These are phyloP conservation scores for Basipetospora chlamydospora DNA, from an alignment of 2,329 filamentous ascomycete species.

Conservation along the genomic window DNA sequence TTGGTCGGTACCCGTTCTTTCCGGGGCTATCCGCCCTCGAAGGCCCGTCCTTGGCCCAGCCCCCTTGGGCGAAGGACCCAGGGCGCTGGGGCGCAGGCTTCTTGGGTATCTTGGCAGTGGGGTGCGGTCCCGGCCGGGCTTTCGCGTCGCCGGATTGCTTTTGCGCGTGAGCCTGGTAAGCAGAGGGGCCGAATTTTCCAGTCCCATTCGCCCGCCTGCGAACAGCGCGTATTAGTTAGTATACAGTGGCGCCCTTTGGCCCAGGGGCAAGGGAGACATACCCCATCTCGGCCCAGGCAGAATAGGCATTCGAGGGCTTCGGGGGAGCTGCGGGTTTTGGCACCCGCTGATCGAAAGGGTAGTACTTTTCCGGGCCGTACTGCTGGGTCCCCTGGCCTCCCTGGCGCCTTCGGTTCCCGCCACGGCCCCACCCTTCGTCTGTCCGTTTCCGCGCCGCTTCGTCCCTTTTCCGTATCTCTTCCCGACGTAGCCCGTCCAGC, in stretches of 20 bases:
- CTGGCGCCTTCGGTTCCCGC: background rate
- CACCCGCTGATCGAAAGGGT: conserved; percentile 1
- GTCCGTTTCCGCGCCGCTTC: conserved; percentile 15
- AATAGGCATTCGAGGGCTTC: conserved; percentile 1
- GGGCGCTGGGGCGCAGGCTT: conserved; percentile 1
- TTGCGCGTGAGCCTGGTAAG: conserved; percentile 1
- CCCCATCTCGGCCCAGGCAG: conserved; percentile 5
- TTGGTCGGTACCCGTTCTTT: conserved; percentile 33
- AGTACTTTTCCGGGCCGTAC: conserved; percentile 5
- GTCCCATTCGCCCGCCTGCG: conserved; percentile 1
- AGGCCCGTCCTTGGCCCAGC: conserved; percentile 2
- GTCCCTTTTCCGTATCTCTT: conserved; percentile 41
- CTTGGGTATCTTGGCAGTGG: conserved; percentile 2
- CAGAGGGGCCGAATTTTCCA: background rate
- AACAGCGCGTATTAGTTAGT: conserved; percentile 1
- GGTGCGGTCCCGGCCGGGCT: background rate
- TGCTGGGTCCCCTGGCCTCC: background rate
- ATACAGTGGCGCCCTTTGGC: too few species aligned
- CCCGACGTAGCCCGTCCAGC: conserved; percentile 39
- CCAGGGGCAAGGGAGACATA: background rate
- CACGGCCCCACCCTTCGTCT: background rate
- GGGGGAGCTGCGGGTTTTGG: background rate
- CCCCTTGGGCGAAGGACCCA: conserved; percentile 2
- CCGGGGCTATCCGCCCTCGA: conserved; percentile 11
- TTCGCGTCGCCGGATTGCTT: background rate